phyloP scores from a whole-genome alignment of 1,284 basidiomycete genomes.

The Ceratobasidium sp. region DNA sequence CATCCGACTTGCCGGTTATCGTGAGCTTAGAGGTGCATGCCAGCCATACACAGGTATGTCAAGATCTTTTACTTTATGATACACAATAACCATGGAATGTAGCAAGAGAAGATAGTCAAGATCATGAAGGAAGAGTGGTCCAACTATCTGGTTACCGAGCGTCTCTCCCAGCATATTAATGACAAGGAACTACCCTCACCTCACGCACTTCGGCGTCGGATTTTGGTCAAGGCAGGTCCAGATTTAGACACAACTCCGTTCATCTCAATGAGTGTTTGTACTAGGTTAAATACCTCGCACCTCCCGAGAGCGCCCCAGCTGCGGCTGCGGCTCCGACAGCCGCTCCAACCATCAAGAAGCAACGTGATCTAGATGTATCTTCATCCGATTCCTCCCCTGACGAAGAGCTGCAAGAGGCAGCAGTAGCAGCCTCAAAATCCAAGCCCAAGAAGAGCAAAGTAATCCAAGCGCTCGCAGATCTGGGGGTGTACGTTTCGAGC shows the following conservation, averaged over 20 bases:
- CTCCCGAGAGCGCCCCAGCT: background rate
- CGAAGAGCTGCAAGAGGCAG: slow-evolving; percentile 38
- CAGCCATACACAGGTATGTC: slow-evolving; percentile 29
- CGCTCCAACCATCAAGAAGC: slow-evolving; percentile 10
- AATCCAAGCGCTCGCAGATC: slow-evolving; percentile 29
- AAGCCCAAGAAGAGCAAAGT: slow-evolving; percentile 44
- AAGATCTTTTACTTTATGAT: background rate
- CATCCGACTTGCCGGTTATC: slow-evolving; percentile 36
- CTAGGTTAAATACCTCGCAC: slow-evolving; percentile 35
- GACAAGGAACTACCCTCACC: slow-evolving; percentile 41
- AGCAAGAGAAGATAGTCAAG: slow-evolving; percentile 40
- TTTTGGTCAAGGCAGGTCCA: slow-evolving; percentile 22
- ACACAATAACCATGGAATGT: background rate
- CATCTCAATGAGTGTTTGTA: background rate
- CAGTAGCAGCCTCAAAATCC: slow-evolving; percentile 25
- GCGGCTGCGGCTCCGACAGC: background rate
- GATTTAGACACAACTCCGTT: background rate
- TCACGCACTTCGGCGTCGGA: slow-evolving; percentile 32
- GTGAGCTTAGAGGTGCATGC: slow-evolving; percentile 42
- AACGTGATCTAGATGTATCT: background rate
- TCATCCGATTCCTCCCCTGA: slow-evolving; percentile 23
- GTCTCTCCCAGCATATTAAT: slow-evolving; percentile 27
- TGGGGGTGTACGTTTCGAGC: slow-evolving; percentile 37
- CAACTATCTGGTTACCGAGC: slow-evolving; percentile 37
- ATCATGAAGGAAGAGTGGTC: slow-evolving; percentile 39